Evolutionary conservation across 768 basidiomycete species (phyloP).

Genomic region (Exidia glandulosa): DNA sequence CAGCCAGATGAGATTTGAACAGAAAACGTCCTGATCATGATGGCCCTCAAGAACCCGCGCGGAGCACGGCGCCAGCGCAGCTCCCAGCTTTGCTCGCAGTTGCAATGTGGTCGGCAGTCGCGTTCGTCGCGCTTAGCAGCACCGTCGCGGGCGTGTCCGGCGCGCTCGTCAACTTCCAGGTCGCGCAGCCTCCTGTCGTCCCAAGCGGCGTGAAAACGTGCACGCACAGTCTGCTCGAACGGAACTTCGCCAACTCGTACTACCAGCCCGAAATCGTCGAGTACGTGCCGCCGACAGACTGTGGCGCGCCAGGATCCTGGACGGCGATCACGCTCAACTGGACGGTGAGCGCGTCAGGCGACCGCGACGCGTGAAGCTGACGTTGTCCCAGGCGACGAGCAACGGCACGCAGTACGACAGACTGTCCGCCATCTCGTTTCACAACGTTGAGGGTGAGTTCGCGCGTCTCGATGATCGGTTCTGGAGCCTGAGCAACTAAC

Average conservation of each 20-base stretch:
- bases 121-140: not conserved
- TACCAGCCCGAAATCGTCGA: slow-evolving; percentile 57
- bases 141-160: slow-evolving; percentile 1
- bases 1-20: too few relatives aligned
- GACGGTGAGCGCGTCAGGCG: too few relatives aligned
- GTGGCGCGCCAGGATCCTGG: slow-evolving; percentile 4
- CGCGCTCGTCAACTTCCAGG: slow-evolving; percentile 52
- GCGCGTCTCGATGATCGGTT: not conserved
- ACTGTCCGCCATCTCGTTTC: not conserved
- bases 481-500: not conserved
- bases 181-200: slow-evolving; percentile 61
- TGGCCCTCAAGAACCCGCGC: too few relatives aligned
- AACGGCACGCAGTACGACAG: slow-evolving; percentile 5
- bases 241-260: slow-evolving; percentile 63
- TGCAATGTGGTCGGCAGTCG: not conserved
- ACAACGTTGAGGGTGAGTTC: not conserved
- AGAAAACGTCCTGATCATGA: too few relatives aligned
- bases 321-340: slow-evolving; percentile 3
- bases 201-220: slow-evolving; percentile 50
- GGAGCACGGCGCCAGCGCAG: too few relatives aligned
- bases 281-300: slow-evolving; percentile 20
- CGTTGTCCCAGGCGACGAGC: not conserved
- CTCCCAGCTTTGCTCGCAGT: not conserved
- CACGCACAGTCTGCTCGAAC: slow-evolving; percentile 55
- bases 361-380: not conserved